Percentiles rank a stretch among this genome's conserved stretches.
phyloP scores from a whole-genome alignment of 495 filamentous ascomycete species.

The Ramalina peruviana region DNA sequence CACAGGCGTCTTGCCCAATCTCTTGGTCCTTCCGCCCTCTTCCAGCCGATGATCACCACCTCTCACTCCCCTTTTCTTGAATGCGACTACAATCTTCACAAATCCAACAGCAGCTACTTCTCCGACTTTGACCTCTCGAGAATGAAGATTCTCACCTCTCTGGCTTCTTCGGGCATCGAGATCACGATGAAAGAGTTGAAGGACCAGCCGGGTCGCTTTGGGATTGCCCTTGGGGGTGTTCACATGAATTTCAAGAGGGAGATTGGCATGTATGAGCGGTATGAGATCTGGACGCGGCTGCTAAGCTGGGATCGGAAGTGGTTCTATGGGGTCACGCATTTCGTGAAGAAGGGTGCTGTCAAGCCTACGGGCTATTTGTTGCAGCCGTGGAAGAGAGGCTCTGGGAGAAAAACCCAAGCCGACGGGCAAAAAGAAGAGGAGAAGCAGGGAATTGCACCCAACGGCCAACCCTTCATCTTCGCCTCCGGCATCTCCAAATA shows the following conservation, averaged over 20 bases:
- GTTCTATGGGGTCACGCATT: conserved; percentile 50
- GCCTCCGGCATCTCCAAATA: conserved; percentile 75
- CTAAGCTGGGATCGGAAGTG: conserved; percentile 63
- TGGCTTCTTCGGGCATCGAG: conserved; percentile 36
- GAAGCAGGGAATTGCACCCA: not conserved
- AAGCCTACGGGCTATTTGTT: conserved; percentile 9
- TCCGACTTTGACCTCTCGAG: conserved; percentile 64
- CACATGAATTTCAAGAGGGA: conserved; percentile 54
- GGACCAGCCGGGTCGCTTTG: conserved; percentile 26
- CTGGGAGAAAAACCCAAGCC: not conserved
- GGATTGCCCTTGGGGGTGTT: conserved; percentile 55
- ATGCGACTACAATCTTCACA: conserved; percentile 75
- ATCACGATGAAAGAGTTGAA: conserved; percentile 21
- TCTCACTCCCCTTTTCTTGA: conserved; percentile 35
- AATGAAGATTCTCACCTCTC: conserved; percentile 42
- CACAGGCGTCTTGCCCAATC: conserved; percentile 1
- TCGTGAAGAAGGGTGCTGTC: conserved; percentile 43
- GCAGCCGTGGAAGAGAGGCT: conserved; percentile 11
- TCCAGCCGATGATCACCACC: conserved; percentile 48
- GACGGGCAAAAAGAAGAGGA: not conserved
- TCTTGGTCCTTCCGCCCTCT: conserved; percentile 26
- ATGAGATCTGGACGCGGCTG: conserved; percentile 60
- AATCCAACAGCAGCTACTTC: conserved; percentile 75
- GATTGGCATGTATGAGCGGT: conserved; percentile 52
- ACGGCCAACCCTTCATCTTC: conserved; percentile 33